These are phyloP conservation scores for Chamaecrista fasciculata DNA, from an alignment of 306 rosid genomes.

Conservation along the genomic window DNA sequence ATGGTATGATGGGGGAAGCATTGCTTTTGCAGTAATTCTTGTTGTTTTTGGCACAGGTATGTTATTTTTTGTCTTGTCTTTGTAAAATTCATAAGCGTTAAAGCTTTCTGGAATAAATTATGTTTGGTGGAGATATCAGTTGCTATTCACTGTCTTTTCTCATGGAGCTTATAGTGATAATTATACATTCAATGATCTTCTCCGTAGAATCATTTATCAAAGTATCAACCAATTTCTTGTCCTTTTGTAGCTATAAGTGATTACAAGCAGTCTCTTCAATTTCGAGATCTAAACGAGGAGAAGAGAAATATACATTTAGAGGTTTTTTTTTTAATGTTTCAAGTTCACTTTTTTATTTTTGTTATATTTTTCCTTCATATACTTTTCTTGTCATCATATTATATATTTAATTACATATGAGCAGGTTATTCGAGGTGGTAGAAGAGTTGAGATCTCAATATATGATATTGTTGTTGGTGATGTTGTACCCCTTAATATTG, in stretches of 20 bases:
- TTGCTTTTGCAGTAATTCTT: conserved; percentile 93
- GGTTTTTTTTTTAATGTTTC: conserved; percentile 40
- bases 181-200: background rate
- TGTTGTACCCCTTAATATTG: conserved; percentile 82
- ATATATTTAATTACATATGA: conserved; percentile 6
- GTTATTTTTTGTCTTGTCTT: background rate
- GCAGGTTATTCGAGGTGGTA: conserved; percentile 85
- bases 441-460: conserved; percentile 83
- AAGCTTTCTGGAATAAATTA: conserved; percentile 7
- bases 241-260: conserved; percentile 73
- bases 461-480: conserved; percentile 94
- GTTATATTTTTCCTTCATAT: background rate
- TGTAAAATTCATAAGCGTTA: background rate
- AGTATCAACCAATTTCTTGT: background rate
- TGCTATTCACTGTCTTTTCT: conserved; percentile 2
- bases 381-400: background rate
- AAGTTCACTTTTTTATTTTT: background rate
- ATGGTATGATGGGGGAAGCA: conserved; percentile 99
- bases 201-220: background rate
- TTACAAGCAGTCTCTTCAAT: conserved; percentile 94
- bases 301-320: conserved; percentile 89
- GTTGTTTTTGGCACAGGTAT: conserved; percentile 93
- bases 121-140: conserved; percentile 8
- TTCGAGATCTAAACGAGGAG: conserved; percentile 85
- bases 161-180: background rate